A percentile compares a stretch with the other conserved stretches of the same genome.
phyloP scores from a whole-genome alignment of 371 early-diverging fungal genomes.

The Rhizopus stolonifer region DNA sequence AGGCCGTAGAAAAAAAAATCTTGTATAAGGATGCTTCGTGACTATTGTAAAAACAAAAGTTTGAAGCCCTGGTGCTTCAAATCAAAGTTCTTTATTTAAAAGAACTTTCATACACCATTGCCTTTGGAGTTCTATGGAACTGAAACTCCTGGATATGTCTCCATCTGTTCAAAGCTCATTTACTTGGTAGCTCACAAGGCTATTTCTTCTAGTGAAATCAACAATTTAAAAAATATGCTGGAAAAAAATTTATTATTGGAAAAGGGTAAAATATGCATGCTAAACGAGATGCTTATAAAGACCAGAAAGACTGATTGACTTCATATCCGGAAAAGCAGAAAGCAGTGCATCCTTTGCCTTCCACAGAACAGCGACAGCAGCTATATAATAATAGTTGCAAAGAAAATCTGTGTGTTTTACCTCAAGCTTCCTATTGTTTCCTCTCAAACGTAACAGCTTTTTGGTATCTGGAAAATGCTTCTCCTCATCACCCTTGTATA shows the following conservation, averaged over 20 bases:
- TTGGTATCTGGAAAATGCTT: conserved; percentile 3
- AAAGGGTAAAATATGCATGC: background rate
- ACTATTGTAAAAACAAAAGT: background rate
- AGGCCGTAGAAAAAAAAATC: background rate
- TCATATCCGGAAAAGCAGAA: background rate
- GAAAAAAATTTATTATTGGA: background rate
- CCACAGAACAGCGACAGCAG: conserved; percentile 8
- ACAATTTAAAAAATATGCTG: background rate
- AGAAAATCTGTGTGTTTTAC: conserved; percentile 6
- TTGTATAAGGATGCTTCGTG: background rate
- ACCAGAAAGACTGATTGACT: background rate
- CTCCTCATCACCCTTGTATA: conserved; percentile 13
- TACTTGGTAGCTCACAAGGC: background rate
- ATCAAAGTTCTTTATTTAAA: background rate
- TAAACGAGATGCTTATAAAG: conserved; percentile 1
- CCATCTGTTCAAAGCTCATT: background rate
- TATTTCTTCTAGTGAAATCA: background rate
- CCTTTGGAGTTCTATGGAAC: background rate
- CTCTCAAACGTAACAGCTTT: background rate
- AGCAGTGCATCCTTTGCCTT: conserved; percentile 9
- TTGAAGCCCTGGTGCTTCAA: background rate
- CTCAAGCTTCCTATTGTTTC: conserved; percentile 7
- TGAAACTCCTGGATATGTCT: background rate
- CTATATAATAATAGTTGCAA: background rate
- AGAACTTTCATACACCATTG: background rate